Evolutionary conservation across 352 stramenopile genomes (phyloP).

Genomic region (Globisporangium nagaii): DNA sequence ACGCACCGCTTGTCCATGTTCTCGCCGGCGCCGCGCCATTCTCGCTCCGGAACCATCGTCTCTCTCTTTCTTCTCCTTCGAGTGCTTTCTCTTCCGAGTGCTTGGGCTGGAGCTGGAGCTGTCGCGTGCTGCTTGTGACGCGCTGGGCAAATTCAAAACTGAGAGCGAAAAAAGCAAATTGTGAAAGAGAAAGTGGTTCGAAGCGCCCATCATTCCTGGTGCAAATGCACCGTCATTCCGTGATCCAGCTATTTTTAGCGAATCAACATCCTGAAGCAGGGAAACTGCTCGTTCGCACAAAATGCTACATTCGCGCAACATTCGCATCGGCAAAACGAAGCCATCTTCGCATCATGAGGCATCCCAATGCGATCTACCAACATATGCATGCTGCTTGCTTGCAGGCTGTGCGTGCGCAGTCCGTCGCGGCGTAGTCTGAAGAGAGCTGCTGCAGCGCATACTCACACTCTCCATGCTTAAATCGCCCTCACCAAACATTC

Average conservation of each 20-base stretch:
- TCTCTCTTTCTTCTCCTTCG: neutral
- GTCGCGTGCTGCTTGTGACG: neutral
- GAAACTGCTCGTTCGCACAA: neutral
- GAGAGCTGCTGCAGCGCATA: neutral
- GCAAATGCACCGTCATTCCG: conserved; percentile 3
- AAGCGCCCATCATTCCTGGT: neutral
- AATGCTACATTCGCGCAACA: neutral
- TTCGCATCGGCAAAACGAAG: too few species aligned
- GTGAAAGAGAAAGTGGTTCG: too few species aligned
- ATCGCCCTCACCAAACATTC: too few species aligned
- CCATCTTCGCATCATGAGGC: too few species aligned
- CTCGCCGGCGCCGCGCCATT: conserved; percentile 54
- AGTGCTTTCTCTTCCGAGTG: too few species aligned
- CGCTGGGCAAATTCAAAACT: conserved; percentile 3
- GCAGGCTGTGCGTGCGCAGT: too few species aligned
- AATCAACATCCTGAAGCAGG: neutral
- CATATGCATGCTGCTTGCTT: too few species aligned
- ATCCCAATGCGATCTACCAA: too few species aligned
- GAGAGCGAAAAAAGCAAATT: neutral
- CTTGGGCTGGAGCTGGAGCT: neutral
- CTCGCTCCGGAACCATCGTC: conserved; percentile 52
- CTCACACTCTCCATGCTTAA: too few species aligned
- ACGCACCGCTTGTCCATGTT: conserved; percentile 71
- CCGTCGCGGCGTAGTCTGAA: too few species aligned
- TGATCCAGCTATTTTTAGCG: conserved; percentile 2